Evolutionary conservation across 805 yeast genomes (phyloP).

Genomic region (Ascoidea asiatica): DNA sequence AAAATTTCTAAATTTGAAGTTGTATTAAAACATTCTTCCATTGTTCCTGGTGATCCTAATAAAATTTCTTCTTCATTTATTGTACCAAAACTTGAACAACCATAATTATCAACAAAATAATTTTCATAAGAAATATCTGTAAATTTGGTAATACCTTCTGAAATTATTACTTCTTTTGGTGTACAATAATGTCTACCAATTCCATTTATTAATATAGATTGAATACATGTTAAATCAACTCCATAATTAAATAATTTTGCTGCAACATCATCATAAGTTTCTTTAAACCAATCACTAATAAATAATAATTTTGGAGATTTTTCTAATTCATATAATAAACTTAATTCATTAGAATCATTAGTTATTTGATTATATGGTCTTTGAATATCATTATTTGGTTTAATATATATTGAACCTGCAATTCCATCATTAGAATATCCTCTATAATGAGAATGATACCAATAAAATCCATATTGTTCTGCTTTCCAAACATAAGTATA

Average conservation of each 20-base stretch:
- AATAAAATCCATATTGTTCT: conserved; percentile 28
- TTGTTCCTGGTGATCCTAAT: conserved; percentile 9
- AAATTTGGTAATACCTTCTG: too few species aligned
- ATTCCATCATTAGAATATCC: conserved; percentile 30
- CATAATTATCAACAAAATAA: conserved; percentile 6
- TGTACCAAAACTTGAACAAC: conserved; percentile 4
- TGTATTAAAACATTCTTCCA: conserved; percentile 14
- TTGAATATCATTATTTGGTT: conserved; percentile 17
- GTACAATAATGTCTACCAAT: conserved; percentile 12
- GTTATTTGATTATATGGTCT: conserved; percentile 22
- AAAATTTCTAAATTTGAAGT: conserved; percentile 12
- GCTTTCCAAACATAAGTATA: conserved; percentile 24
- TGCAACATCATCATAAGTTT: conserved; percentile 20
- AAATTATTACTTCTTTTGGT: neutral
- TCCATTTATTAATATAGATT: conserved; percentile 19
- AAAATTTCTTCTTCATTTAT: conserved; percentile 3
- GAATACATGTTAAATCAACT: conserved; percentile 22
- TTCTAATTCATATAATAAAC: conserved; percentile 17
- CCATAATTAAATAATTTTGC: conserved; percentile 21
- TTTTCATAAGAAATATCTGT: too few species aligned
- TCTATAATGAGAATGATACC: conserved; percentile 36
- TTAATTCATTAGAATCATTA: conserved; percentile 16
- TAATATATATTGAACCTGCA: conserved; percentile 29
- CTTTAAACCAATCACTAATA: conserved; percentile 27
- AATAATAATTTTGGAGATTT: conserved; percentile 17